Conservation (phyloP, 345 rosid species). For the Firmiana major region DNA sequence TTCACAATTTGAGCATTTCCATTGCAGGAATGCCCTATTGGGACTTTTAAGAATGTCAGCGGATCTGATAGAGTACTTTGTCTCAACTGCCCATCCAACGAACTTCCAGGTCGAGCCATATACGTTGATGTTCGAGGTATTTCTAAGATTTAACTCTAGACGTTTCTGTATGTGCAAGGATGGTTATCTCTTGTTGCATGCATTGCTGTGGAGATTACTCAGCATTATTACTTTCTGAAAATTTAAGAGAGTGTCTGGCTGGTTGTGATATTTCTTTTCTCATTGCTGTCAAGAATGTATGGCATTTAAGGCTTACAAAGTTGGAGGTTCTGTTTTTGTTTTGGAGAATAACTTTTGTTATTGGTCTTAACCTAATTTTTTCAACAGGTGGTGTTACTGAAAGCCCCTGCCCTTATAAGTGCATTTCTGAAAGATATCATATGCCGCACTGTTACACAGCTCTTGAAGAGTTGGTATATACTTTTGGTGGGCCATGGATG, state of each 20-base stretch:
- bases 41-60: constrained; percentile 76
- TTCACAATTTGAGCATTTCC: constrained; percentile 19
- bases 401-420: constrained; percentile 81
- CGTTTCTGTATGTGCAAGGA: not conserved
- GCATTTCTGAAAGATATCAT: constrained; percentile 81
- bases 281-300: not conserved
- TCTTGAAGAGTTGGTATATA: constrained; percentile 83
- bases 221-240: not conserved
- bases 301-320: not conserved
- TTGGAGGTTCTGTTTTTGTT: constrained; percentile 3
- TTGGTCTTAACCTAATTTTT: constrained; percentile 10
- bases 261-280: not conserved
- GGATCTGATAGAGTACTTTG: constrained; percentile 75
- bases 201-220: not conserved
- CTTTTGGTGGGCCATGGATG: constrained; percentile 95
- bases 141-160: not conserved
- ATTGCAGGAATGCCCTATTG: constrained; percentile 89
- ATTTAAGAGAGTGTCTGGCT: not conserved
- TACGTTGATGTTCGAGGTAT: constrained; percentile 65
- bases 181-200: not conserved
- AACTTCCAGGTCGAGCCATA: constrained; percentile 74
- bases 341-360: constrained; percentile 1
- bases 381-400: constrained; percentile 77
- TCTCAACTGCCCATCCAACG: constrained; percentile 51
- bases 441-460: constrained; percentile 91